Evolutionary conservation across 2,329 filamentous ascomycete genomes (phyloP), one percentile per base, ranked within the genome.

Genomic region (Phaeosphaeriaceae sp.): DNA sequence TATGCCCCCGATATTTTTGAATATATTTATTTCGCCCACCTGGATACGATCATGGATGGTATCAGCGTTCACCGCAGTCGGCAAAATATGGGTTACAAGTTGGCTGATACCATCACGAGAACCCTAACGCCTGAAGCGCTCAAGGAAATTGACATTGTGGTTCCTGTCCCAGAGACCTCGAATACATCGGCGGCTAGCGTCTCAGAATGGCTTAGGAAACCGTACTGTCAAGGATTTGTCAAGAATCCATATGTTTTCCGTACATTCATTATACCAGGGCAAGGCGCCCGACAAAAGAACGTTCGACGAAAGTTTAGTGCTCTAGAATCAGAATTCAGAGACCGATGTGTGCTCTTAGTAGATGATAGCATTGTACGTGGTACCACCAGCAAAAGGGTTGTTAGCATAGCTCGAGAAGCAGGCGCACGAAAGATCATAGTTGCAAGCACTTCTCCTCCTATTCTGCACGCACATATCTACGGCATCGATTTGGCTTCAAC

Each of bases 301-400:
- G 91, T 97, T 7, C 87, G 93, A 3, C 85, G 92, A 40, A 97
- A 97, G 77, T 81, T 97, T 32, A 93, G 89, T 52, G 85, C 92
- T 16, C 96, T 97, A 74, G 84, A 87, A 18, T 86, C 87, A 29
- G 92, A 97, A 69, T 97, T 97, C 74, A 80, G 86, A 48, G 90
- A 83, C 59, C 87, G 88, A 62, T 89, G 87, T 50, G 88, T 97
- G 6, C 79, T 92, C 9, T 78, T 97, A 0, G 89, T 97, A 1
- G 93, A 97, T 62, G 93, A 97, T 74, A 90, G 86, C 63, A 91
- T 96, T 50, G 92, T 96, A 3, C 84, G 92, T 29, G 92, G 92
- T 41, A 95, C 89, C 0, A 96, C 90, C 1, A 88, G 84, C 52
- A 79, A 86, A 38, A 88, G 92, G 70, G 92, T 92, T 55, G 87